Base-by-base conservation (phyloP, 768 basidiomycete genomes). In the Podaxis mareebaensis region DNA sequence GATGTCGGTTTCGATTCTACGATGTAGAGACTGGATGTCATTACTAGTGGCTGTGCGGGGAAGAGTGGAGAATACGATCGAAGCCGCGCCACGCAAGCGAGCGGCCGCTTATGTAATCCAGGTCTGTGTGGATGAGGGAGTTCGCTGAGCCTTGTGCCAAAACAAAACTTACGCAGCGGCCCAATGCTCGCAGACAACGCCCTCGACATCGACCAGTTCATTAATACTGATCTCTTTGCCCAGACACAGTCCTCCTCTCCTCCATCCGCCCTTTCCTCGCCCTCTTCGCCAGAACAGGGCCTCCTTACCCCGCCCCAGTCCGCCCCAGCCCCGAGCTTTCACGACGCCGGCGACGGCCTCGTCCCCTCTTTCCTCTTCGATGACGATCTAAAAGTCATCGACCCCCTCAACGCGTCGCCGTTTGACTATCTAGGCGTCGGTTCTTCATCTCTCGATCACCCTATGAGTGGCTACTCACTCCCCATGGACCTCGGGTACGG, bases 161-260 rank as follows among this genome's bases (percentile, higher is more conserved):
- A 55, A 39, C 36, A 38, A 24, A 36, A 6, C 33, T 24, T 24
- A 38, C 6, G 22, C n/a, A 10, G 3, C 24, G 22, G 40, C 4
- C 17, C 33, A 11, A 26, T 42, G 30, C 49, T 52, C 24, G 48
- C 48, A 12, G 53, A 53, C 57, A 61, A 36, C 44, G 54, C 39
- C 52, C 64, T 64, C 64, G 79, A 84, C 67, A 76, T 89, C 68
- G 83, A 80, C 71, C 87, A 90, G 69, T 83, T 88, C 67, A 84
- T 91, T 75, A 84, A 90, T 72, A 78, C 87, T 55, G 89, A 91
- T 65, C 79, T 86, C 61, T 81, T 85, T 60, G 71, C 77, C n/a
- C 72, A 75, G n/a, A 69, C 76, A 57, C 75, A 67, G 54, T 53
- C 61, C 8, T 53, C 61, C 8, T 33, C 65, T 13, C 63, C 68